Base-by-base conservation (phyloP, 225 moss, liverwort and hornwort genomes). In the Physcomitrellopsis africana region DNA sequence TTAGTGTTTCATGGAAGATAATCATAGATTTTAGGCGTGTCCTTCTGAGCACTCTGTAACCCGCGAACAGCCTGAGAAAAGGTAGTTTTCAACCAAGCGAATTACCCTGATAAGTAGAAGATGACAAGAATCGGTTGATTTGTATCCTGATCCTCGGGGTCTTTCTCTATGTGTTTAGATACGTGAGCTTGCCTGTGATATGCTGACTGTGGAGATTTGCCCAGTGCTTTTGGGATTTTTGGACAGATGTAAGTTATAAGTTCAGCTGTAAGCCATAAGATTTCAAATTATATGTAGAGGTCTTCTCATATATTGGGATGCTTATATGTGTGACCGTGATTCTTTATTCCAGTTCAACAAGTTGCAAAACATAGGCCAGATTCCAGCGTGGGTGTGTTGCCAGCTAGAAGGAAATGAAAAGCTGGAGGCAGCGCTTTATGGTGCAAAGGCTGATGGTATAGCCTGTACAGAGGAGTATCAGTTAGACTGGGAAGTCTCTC, bases 361-460 rank as follows among this genome's bases (percentile, higher is more conserved):
- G 69, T 65, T 96, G 77, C 90, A 90, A 48, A 81, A 67, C 46
- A 76, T 90, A 68, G 93, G 86, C 48, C 84, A 72, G 41, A 87
- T 92, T 81, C 96, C 93, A 55, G 85, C 89, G 61, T 96, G 96
- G 96, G 80, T 93, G 27, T 85, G 81, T 73, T 92, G 90, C 82
- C 87, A 90, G 81, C 60, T 96, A 51, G 92, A 96, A 81, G 96
- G 96, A 53, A 96, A 96, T 69, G 92, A 89, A 51, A 77, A 71
- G 51, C 87, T 96, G 75, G 81, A 83, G 52, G 72, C 76, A 53
- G 67, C 79, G 22, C 46, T 84, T 24, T 77, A 49, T 54, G 79
- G 72, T 61, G 68, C 59, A 14, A 81, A 89, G 65, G 81, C 74
- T 68, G 81, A 85, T 69, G 76, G 59, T 60, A 73, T 77, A 70